phyloP scores from a whole-genome alignment of 2,329 filamentous ascomycete genomes.

The Aureobasidium sp. region DNA sequence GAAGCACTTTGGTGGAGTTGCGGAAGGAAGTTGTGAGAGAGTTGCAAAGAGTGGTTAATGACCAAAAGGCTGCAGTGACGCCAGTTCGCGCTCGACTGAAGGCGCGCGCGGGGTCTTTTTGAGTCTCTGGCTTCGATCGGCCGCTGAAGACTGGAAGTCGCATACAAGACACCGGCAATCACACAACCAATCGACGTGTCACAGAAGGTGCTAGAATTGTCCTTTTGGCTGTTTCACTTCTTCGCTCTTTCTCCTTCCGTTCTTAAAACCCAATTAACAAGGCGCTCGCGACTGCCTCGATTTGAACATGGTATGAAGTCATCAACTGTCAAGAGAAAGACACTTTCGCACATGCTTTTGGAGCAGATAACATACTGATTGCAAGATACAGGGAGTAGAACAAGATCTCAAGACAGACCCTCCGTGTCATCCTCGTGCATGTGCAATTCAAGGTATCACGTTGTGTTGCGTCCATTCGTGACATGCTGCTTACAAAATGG shows the following conservation, averaged over 20 bases:
- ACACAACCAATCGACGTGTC: neutral
- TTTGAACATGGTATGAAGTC: slow-evolving; percentile 14
- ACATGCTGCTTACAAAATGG: slow-evolving; percentile 1
- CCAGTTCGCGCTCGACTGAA: slow-evolving; percentile 10
- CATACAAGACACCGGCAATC: neutral
- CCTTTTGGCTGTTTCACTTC: neutral
- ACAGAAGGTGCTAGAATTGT: neutral
- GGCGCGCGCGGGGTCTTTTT: slow-evolving; percentile 9
- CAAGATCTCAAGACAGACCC: slow-evolving; percentile 67
- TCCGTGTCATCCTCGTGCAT: slow-evolving; percentile 81
- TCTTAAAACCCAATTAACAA: neutral
- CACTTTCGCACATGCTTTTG: neutral
- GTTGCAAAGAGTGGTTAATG: neutral
- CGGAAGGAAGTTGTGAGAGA: neutral
- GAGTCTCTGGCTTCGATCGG: neutral
- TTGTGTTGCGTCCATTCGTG: neutral
- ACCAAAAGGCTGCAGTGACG: slow-evolving; percentile 15
- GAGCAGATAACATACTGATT: neutral
- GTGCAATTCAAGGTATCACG: slow-evolving; percentile 74
- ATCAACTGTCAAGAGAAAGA: neutral
- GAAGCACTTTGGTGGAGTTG: neutral
- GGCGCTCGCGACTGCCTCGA: slow-evolving; percentile 1
- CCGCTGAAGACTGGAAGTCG: slow-evolving; percentile 4
- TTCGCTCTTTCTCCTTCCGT: neutral
- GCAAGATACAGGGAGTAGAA: slow-evolving; percentile 38